phyloP scores from a whole-genome alignment of 352 stramenopile genomes.

The Phytopythium litorale region DNA sequence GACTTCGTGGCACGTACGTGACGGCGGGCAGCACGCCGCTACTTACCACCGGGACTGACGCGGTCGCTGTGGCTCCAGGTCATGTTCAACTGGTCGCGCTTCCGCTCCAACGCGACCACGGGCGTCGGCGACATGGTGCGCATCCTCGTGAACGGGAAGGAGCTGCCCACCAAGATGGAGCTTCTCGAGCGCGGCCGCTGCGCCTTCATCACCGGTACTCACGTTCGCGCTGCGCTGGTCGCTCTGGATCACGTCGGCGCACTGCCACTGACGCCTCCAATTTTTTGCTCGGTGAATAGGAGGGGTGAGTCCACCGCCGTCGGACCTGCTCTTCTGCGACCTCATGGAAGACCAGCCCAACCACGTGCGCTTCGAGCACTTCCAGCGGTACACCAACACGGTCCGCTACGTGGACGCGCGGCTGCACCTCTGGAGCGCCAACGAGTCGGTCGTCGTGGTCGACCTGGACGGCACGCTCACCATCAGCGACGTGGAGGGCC shows the following conservation, averaged over 20 bases:
- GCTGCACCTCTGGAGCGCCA: conserved; percentile 72
- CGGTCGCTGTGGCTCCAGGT: conserved; percentile 18
- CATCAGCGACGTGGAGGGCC: conserved; percentile 81
- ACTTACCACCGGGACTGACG: background rate
- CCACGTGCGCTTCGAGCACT: conserved; percentile 76
- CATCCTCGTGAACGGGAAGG: conserved; percentile 73
- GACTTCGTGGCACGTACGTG: conserved; percentile 70
- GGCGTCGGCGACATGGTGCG: conserved; percentile 69
- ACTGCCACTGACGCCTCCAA: background rate
- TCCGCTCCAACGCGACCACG: conserved; percentile 48
- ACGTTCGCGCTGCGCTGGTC: no score
- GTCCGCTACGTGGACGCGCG: conserved; percentile 71
- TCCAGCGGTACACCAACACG: conserved; percentile 60
- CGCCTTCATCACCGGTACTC: conserved; percentile 53
- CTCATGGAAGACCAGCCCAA: conserved; percentile 61
- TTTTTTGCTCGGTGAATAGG: conserved; percentile 12
- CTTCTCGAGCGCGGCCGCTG: conserved; percentile 64
- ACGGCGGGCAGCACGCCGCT: background rate
- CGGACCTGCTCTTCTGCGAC: conserved; percentile 49
- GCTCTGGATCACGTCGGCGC: background rate
- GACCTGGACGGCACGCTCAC: conserved; percentile 83
- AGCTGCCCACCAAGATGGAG: conserved; percentile 75
- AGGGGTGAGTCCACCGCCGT: conserved; percentile 49
- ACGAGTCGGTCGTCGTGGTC: conserved; percentile 77
- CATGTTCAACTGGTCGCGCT: conserved; percentile 68